Conservation (phyloP, 2,329 filamentous ascomycete species). For the Fusarium coicis region DNA sequence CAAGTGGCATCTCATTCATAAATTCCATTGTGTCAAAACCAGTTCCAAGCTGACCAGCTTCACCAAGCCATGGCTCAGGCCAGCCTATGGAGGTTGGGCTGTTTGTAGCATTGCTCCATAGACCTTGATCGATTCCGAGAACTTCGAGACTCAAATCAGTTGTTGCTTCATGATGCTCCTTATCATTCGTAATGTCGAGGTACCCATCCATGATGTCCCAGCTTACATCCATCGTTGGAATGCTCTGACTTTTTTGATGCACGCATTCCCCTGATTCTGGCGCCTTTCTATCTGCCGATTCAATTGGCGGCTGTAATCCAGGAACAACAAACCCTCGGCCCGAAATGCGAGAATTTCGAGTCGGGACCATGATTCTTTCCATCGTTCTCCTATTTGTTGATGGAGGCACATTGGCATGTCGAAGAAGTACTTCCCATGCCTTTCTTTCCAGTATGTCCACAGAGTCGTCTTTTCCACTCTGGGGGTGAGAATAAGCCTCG, state of each 20-base stretch:
- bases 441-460: slow-evolving; percentile 29
- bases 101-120: background rate
- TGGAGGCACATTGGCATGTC: slow-evolving; percentile 19
- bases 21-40: background rate
- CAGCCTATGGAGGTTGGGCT: background rate
- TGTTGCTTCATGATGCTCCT: background rate
- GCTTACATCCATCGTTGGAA: slow-evolving; percentile 11
- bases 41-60: background rate
- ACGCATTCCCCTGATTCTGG: background rate
- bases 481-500: background rate
- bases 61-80: background rate
- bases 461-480: background rate
- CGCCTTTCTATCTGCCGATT: background rate
- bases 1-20: background rate
- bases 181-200: background rate
- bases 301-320: background rate
- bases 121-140: background rate
- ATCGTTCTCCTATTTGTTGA: background rate
- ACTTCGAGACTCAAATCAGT: background rate
- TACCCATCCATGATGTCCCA: slow-evolving; percentile 12
- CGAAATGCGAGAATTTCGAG: background rate
- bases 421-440: slow-evolving; percentile 43
- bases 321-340: too few species aligned
- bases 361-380: background rate
- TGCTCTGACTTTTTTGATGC: background rate